Evolutionary conservation across 495 filamentous ascomycete species (phyloP).

Genomic region (Oidiodendron maius): DNA sequence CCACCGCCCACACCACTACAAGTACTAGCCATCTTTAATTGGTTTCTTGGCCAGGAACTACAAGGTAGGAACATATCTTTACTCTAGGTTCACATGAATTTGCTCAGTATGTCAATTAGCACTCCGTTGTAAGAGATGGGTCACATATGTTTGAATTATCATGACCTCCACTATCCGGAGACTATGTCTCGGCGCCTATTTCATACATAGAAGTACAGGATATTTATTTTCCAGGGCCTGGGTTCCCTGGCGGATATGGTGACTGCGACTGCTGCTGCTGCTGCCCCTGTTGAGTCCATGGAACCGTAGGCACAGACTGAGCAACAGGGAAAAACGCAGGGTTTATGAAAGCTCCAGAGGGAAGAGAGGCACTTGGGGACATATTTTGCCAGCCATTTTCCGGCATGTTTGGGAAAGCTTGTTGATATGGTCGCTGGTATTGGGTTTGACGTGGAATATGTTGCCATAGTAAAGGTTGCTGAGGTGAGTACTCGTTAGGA

Average conservation of each 20-base stretch:
- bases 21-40: too few relatives aligned
- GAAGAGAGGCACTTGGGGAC: constrained; percentile 21
- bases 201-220: neutral
- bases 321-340: constrained; percentile 54
- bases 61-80: too few relatives aligned
- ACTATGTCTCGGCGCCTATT: too few relatives aligned
- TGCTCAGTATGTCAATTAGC: too few relatives aligned
- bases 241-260: too few relatives aligned
- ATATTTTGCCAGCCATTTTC: constrained; percentile 15
- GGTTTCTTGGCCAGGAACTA: too few relatives aligned
- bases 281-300: constrained; percentile 39
- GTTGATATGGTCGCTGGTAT: constrained; percentile 20
- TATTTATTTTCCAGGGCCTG: neutral
- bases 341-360: constrained; percentile 56
- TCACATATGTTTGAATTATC: too few relatives aligned
- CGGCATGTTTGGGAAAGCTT: constrained; percentile 11
- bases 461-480: constrained; percentile 20
- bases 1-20: too few relatives aligned
- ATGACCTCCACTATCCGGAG: too few relatives aligned
- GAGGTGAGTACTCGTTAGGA: constrained; percentile 19
- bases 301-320: constrained; percentile 20
- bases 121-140: too few relatives aligned
- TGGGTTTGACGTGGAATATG: constrained; percentile 14
- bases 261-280: constrained; percentile 32
- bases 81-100: too few relatives aligned